Evolutionary conservation across 441 rosid species (phyloP).

Genomic region (Gossypium schwendimanii): DNA sequence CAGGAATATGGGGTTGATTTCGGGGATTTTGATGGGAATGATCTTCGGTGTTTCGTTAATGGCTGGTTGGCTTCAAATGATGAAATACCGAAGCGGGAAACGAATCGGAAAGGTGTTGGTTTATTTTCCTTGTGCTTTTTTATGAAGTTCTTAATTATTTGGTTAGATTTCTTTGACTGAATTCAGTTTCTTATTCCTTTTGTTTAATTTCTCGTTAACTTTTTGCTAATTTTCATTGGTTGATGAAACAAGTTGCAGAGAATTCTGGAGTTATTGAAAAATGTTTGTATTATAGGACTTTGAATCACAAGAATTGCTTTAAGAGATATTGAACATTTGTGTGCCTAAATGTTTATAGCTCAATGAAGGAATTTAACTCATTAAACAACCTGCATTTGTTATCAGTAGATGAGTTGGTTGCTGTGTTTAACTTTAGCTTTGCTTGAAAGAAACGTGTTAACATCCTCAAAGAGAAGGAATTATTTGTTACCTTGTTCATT

Average conservation of each 20-base stretch:
- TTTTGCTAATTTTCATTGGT: not conserved
- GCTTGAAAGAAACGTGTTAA: not conserved
- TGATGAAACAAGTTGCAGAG: not conserved
- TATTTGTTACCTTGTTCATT: not conserved
- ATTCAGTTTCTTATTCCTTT: not conserved
- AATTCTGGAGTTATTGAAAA: not conserved
- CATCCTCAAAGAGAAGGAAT: not conserved
- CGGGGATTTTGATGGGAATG: constrained; percentile 72
- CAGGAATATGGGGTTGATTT: constrained; percentile 72
- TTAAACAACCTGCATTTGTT: not conserved
- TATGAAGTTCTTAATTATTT: not conserved
- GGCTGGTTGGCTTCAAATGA: constrained; percentile 94
- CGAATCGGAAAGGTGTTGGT: constrained; percentile 64
- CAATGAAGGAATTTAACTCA: not conserved
- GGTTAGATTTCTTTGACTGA: not conserved
- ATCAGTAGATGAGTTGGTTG: not conserved
- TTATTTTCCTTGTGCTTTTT: not conserved
- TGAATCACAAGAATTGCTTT: not conserved
- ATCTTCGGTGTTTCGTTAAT: constrained; percentile 75
- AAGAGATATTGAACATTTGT: not conserved
- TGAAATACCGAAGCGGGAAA: constrained; percentile 69
- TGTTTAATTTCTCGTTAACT: not conserved
- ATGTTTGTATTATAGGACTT: not conserved
- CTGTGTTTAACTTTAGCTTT: not conserved
- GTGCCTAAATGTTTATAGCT: not conserved